Conservation (phyloP, 495 filamentous ascomycete species). For the Aspergillus asperescens region DNA sequence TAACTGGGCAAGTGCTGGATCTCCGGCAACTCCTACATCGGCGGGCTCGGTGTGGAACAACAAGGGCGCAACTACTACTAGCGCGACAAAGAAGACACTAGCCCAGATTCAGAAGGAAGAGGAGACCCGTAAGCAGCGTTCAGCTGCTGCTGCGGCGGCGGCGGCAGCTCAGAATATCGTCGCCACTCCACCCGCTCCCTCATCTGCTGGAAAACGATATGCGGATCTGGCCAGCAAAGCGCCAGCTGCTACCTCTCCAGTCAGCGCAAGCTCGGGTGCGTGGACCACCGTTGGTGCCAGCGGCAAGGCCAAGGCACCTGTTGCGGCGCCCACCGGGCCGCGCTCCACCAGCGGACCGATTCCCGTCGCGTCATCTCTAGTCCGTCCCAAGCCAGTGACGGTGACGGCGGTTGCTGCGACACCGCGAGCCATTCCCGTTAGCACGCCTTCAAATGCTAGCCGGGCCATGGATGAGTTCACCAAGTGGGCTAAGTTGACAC, state of each 20-base stretch:
- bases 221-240: slow-evolving; percentile 89
- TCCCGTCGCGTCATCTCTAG: slow-evolving; percentile 34
- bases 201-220: slow-evolving; percentile 75
- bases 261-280: slow-evolving; percentile 47
- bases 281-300: slow-evolving; percentile 97
- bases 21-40: slow-evolving; percentile 53
- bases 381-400: slow-evolving; percentile 41
- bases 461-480: slow-evolving; percentile 80
- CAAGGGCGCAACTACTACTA: slow-evolving; percentile 47
- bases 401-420: slow-evolving; percentile 22
- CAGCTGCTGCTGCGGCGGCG: slow-evolving; percentile 52
- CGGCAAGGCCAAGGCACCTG: slow-evolving; percentile 77
- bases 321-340: slow-evolving; percentile 49
- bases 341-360: slow-evolving; percentile 52
- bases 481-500: slow-evolving; percentile 78
- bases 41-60: slow-evolving; percentile 59
- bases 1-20: slow-evolving; percentile 79
- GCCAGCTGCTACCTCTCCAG: slow-evolving; percentile 35
- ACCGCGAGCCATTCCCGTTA: slow-evolving; percentile 33
- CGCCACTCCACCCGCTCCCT: slow-evolving; percentile 43
- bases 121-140: slow-evolving; percentile 75
- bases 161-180: slow-evolving; percentile 28
- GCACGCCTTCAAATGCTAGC: slow-evolving; percentile 41
- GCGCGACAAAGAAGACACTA: slow-evolving; percentile 74
- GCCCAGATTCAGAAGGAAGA: slow-evolving; percentile 97